Conservation (phyloP, 1,284 basidiomycete species). For the Leccinum griseonigrum region DNA sequence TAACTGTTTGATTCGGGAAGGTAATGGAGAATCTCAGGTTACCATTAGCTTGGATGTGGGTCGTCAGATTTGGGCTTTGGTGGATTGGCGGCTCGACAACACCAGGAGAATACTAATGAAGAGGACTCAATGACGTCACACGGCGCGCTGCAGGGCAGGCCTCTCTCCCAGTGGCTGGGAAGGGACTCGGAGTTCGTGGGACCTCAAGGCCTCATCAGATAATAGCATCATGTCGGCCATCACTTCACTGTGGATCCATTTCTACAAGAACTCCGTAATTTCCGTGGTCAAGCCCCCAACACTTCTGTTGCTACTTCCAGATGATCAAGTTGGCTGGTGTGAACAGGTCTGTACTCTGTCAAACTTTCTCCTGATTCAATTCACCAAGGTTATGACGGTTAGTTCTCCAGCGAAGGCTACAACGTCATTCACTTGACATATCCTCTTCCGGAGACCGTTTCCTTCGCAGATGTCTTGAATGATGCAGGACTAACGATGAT, state of each 20-base stretch:
- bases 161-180: background rate
- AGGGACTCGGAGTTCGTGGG: background rate
- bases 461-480: constrained; percentile 21
- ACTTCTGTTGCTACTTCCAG: constrained; percentile 31
- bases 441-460: constrained; percentile 18
- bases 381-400: background rate
- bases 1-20: constrained; percentile 4
- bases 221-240: constrained; percentile 3
- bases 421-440: constrained; percentile 36
- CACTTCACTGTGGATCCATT: constrained; percentile 8
- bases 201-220: background rate
- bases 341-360: constrained; percentile 33
- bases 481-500: constrained; percentile 16
- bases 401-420: constrained; percentile 48
- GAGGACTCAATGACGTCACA: background rate
- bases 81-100: background rate
- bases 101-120: background rate
- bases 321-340: constrained; percentile 36
- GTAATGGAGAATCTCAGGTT: background rate
- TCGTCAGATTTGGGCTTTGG: background rate
- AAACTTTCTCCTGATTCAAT: background rate
- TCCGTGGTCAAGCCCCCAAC: constrained; percentile 30
- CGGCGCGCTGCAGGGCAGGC: background rate
- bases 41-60: background rate
- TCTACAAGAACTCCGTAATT: constrained; percentile 27